Evolutionary conservation across 257 asterid genomes (phyloP).

Genomic region (Gentiana macrophylla): DNA sequence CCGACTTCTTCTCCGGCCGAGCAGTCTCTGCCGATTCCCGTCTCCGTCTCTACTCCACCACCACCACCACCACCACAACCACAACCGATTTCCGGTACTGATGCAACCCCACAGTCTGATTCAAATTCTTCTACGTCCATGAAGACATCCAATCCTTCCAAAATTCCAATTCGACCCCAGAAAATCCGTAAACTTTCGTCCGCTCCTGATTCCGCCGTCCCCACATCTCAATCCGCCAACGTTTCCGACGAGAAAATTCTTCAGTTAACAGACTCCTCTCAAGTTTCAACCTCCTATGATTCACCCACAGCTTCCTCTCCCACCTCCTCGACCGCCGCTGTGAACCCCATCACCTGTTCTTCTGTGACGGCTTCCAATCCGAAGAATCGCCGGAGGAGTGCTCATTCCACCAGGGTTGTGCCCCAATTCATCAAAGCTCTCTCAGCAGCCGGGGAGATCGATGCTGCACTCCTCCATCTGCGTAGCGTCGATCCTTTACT

Average conservation of each 20-base stretch:
- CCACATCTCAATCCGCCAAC: conserved; percentile 5
- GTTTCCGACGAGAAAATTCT: conserved; percentile 9
- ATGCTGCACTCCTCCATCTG: conserved; percentile 52
- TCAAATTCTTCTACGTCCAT: conserved; percentile 15
- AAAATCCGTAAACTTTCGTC: conserved; percentile 74
- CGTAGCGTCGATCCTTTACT: conserved; percentile 58
- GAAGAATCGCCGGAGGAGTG: conserved; percentile 47
- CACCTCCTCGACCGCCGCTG: conserved; percentile 3
- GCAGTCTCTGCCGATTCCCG: conserved; percentile 22
- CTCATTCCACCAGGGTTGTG: conserved; percentile 33
- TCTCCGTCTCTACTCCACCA: conserved; percentile 21
- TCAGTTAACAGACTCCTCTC: conserved; percentile 15
- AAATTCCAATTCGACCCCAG: conserved; percentile 92
- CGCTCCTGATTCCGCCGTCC: conserved; percentile 13
- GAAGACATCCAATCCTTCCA: conserved; percentile 55
- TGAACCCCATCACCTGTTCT: conserved; percentile 9
- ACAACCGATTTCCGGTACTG: conserved; percentile 15
- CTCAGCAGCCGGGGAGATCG: conserved; percentile 55
- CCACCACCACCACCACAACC: too few relatives aligned
- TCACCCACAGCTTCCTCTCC: conserved; percentile 17
- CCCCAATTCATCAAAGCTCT: conserved; percentile 67
- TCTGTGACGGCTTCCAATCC: conserved; percentile 10
- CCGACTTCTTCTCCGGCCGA: conserved; percentile 19
- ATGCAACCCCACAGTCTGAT: conserved; percentile 14
- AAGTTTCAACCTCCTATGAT: conserved; percentile 13